These are phyloP conservation scores for Solanum chilense DNA, from an alignment of 257 asterid genomes.

Conservation along the genomic window DNA sequence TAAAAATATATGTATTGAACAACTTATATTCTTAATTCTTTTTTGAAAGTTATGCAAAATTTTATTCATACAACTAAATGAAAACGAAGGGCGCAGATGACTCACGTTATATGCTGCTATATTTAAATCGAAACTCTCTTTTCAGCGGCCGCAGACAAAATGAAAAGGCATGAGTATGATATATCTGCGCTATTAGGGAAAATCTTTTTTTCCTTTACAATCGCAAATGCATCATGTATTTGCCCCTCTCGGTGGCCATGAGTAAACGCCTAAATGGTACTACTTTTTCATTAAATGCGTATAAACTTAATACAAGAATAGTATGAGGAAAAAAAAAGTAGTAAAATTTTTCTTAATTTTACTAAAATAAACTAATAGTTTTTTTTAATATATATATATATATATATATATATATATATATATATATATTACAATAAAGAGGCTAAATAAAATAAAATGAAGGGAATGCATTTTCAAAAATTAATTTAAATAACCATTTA, in stretches of 20 bases:
- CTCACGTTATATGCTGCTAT: background rate
- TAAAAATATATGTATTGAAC: background rate
- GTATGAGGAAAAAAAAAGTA: background rate
- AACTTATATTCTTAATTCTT: background rate
- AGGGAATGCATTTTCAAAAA: background rate
- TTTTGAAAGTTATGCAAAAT: background rate
- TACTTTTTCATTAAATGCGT: background rate
- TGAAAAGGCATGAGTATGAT: background rate
- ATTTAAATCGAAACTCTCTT: background rate
- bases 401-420: no score
- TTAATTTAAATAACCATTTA: no score
- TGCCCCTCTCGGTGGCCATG: background rate
- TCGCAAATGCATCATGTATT: background rate
- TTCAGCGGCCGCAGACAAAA: background rate
- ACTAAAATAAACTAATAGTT: no score
- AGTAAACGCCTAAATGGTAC: background rate
- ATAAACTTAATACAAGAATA: no score
- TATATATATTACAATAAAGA: no score
- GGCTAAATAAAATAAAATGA: background rate
- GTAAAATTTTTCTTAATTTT: background rate
- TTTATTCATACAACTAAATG: background rate
- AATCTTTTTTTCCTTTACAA: background rate
- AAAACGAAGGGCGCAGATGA: background rate
- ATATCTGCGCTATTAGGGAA: background rate
- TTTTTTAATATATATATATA: no score